Evolutionary conservation across 2,329 filamentous ascomycete genomes (phyloP), one percentile per base, ranked within the genome.

Genomic region (Fusarium stilboides): DNA sequence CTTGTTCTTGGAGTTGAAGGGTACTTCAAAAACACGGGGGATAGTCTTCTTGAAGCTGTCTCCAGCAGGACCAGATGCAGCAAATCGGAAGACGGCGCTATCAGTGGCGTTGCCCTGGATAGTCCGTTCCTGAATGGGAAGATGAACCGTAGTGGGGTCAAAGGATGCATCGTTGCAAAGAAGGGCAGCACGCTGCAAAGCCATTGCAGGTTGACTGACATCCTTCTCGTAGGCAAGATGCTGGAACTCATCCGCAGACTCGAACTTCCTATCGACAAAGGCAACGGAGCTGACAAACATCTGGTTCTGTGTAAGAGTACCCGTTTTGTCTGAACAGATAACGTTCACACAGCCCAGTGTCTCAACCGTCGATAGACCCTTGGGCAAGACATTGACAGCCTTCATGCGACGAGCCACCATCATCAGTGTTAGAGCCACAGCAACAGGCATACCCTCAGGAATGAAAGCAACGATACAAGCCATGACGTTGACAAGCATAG

Each of bases 1-100:
- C 58, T 85, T 85, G 70, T 83, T 84, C 73, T 83, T 84, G 17
- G 82, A 84, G 73, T 85, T 85, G 77, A 85, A 85, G 0, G 84
- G 81, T 6, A 85, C 78, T 50, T 84, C 77, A 42, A 81, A 82
- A 6, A 79, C 66, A 2, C 80, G 69, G 8, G 71, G 70, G 34
- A 65, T 65, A 0, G 52, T 63, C 15, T 62, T 68, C 12, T 59
- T 63, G 43, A 72, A 61, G 26, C 55, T 64, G 3, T 76, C 76
- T 3, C 45, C 68, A 1, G 62, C 60, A 6, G 61, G 57, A 0
- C 73, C 70, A 4, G 55, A 62, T 8, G 80, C 77, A 2, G 80
- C 79, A 28, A 83, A 82, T 6, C 80, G 76, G 3, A 84, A 77
- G 9, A 83, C 77, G 1, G 81, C 82, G 7, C 75, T 79, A 49